Evolutionary conservation across 352 stramenopile genomes (phyloP).

Genomic region (Phytophthora constricta): DNA sequence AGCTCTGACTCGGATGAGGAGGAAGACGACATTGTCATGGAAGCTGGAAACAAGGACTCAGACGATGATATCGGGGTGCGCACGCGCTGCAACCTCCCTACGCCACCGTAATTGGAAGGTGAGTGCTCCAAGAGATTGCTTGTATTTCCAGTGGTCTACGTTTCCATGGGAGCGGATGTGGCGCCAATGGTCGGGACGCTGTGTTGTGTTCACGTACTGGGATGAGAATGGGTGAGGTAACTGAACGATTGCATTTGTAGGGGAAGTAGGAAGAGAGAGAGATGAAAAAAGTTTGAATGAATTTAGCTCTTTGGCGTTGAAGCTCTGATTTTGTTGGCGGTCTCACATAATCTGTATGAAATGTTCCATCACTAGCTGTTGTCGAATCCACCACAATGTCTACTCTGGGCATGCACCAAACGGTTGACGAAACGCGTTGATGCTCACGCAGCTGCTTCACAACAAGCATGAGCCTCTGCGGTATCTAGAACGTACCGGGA

Average conservation of each 20-base stretch:
- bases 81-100: background rate
- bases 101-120: background rate
- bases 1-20: background rate
- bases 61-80: background rate
- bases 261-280: background rate
- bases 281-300: background rate
- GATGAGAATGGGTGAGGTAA: background rate
- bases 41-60: background rate
- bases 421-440: background rate
- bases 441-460: background rate
- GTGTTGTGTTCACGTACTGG: background rate
- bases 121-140: background rate
- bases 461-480: background rate
- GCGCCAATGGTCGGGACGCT: too few relatives aligned
- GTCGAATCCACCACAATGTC: too few relatives aligned
- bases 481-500: background rate
- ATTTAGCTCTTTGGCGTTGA: background rate
- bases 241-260: background rate
- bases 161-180: background rate
- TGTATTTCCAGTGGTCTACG: background rate
- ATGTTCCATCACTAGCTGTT: background rate
- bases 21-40: background rate
- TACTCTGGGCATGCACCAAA: too few relatives aligned
- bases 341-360: background rate
- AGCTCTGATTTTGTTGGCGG: background rate